Evolutionary conservation across 352 stramenopile species (phyloP), one percentile per base, ranked within the genome.

Genomic region (Pythium myriotylum): DNA sequence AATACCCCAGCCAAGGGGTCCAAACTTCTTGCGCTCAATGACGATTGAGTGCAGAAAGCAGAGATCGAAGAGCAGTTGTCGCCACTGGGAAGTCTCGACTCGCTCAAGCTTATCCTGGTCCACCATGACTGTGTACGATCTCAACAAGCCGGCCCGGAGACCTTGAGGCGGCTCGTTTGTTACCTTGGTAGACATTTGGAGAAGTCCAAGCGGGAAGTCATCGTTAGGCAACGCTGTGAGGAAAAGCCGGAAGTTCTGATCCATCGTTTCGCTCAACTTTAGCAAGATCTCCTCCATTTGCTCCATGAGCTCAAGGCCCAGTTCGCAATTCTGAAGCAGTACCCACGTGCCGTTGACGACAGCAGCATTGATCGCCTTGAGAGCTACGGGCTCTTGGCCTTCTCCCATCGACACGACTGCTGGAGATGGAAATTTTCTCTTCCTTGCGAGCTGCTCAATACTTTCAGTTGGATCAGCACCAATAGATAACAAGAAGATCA

Each of bases 121-220:
- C n/a, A 99, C 96, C 85, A 99, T 99, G 39, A 99, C 94, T 16
- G 95, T 99, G 82, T 98, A 99, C 27, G 92, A 98, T 5, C 96
- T 91, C 39, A 99, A 67, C 27, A 99, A 67, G 23, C 96, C 97
- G 3, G 97, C 97, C 19, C 96, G 92, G 13, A 99, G 73, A 13
- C 97, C 97, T 60, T 97, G 88, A 5, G 97, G 97, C 35, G 97
- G 96, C 57, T 99, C 96, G 62, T 99, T 99, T 6, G 97, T 99
- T 23, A 99, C 97, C 70, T 99, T 99, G 29, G 95, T 99, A 41
- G 91, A 98, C 96, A 99, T 99, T 72, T 99, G 97, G 45, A 99
- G 81, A 68, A 99, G 76, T 2, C 96, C 97, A 0, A 99, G 72
- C 5, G 97, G 97, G 73, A 99, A 99, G 56, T 98, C 84, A 48